A percentile compares a stretch with the other conserved stretches of the same genome.
Conservation (phyloP, 2,329 filamentous ascomycete genomes). For the Ophiostoma novo-ulmi region DNA sequence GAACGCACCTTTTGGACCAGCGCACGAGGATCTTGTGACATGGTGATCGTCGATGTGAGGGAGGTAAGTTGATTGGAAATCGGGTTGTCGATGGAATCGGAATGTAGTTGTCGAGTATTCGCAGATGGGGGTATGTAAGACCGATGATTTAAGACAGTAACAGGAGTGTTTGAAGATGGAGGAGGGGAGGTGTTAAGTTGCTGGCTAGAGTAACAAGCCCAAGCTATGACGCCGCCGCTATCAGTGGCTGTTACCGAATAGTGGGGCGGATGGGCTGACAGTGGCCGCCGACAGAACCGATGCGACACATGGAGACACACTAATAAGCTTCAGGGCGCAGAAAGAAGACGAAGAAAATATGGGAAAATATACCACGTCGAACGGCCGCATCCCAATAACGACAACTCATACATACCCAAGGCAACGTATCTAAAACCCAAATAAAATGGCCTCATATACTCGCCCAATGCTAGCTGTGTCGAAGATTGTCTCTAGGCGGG, state of each 20-base stretch:
- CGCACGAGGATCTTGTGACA: constrained; percentile 62
- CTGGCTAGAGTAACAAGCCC: neutral
- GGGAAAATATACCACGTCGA: neutral
- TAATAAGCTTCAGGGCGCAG: neutral
- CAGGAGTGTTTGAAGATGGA: constrained; percentile 8
- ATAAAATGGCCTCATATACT: neutral
- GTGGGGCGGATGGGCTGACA: neutral
- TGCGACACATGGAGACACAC: neutral
- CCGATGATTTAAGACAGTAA: neutral
- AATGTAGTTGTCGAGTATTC: neutral
- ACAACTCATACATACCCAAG: neutral
- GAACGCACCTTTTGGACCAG: constrained; percentile 67
- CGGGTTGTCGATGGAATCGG: neutral
- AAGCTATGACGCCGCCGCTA: constrained; percentile 19
- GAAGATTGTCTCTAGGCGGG: neutral
- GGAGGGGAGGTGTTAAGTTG: neutral
- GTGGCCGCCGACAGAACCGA: constrained; percentile 7
- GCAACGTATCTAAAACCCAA: neutral
- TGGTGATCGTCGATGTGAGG: constrained; percentile 16
- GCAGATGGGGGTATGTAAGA: neutral
- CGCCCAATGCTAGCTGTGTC: neutral
- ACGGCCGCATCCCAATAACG: neutral
- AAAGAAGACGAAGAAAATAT: neutral
- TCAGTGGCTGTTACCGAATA: constrained; percentile 2
- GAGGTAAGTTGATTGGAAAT: neutral